A percentile compares a stretch with the other conserved stretches of the same genome.
Evolutionary conservation across 2,329 filamentous ascomycete genomes (phyloP).

Genomic region (Xylariaceae sp.): DNA sequence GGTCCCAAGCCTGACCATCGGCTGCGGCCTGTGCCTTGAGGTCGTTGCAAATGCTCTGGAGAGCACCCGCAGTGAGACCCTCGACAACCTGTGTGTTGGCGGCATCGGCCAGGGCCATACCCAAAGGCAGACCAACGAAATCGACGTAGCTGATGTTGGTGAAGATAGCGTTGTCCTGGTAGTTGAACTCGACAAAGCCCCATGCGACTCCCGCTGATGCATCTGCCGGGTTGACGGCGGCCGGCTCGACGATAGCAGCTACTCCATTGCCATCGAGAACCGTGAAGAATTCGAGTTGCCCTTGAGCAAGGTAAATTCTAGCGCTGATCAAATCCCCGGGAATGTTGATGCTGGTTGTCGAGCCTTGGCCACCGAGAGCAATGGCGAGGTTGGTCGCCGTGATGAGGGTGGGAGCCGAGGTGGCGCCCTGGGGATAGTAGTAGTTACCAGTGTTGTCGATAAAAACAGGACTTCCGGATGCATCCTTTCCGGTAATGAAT

Average conservation of each 20-base stretch:
- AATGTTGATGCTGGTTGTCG: constrained; percentile 36
- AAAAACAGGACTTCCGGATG: constrained; percentile 5
- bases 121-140: constrained; percentile 49
- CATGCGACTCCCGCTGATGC: constrained; percentile 44
- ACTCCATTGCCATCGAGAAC: constrained; percentile 31
- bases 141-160: constrained; percentile 53
- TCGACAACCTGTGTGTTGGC: constrained; percentile 39
- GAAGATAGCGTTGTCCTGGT: constrained; percentile 36
- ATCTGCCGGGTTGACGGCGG: constrained; percentile 42
- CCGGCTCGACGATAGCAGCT: constrained; percentile 45
- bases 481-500: constrained; percentile 13
- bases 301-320: constrained; percentile 42
- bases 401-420: constrained; percentile 13
- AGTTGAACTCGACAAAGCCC: constrained; percentile 51
- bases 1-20: constrained; percentile 44
- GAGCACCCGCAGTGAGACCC: constrained; percentile 38
- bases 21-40: constrained; percentile 34
- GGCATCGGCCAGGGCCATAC: constrained; percentile 42
- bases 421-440: constrained; percentile 11
- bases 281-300: constrained; percentile 39
- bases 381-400: constrained; percentile 33
- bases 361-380: constrained; percentile 35
- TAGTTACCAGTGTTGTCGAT: constrained; percentile 14
- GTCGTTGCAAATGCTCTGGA: constrained; percentile 40
- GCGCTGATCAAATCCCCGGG: constrained; percentile 39